A percentile compares a stretch with the other conserved stretches of the same genome.
Conservation (phyloP, 495 filamentous ascomycete species). For the Lasiosphaeriaceae sp. region DNA sequence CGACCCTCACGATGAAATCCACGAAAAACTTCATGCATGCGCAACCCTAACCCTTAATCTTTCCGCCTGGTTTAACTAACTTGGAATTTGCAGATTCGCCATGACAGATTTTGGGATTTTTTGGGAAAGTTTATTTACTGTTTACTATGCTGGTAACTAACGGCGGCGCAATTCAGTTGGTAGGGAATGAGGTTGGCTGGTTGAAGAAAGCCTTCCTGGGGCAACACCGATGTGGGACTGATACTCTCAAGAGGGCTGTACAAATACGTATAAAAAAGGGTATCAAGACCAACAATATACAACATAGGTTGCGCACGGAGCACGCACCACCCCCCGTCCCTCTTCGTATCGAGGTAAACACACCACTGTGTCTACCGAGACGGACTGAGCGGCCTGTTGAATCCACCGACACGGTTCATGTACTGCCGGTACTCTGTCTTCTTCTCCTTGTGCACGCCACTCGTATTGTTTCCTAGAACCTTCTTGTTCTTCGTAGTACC, state of each 20-base stretch:
- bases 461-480: slow-evolving; percentile 83
- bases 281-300: slow-evolving; percentile 9
- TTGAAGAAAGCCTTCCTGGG: too few species aligned
- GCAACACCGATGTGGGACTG: too few species aligned
- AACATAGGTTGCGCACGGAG: too few species aligned
- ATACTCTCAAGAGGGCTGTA: too few species aligned
- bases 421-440: slow-evolving; percentile 95
- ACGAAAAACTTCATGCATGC: not conserved
- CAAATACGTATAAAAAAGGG: not conserved
- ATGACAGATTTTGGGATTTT: too few species aligned
- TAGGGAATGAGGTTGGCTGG: too few species aligned
- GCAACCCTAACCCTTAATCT: not conserved
- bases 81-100: too few species aligned
- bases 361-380: slow-evolving; percentile 23
- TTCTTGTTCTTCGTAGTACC: slow-evolving; percentile 87
- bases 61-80: too few species aligned
- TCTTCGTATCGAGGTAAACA: not conserved
- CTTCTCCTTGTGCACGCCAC: slow-evolving; percentile 86
- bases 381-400: slow-evolving; percentile 81
- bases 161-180: too few species aligned
- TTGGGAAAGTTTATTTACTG: not conserved
- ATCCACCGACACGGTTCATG: slow-evolving; percentile 96
- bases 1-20: not conserved
- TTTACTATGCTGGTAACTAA: too few species aligned
- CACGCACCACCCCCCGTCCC: not conserved